phyloP scores from a whole-genome alignment of 331 rosid species.

The Quercus phellos region DNA sequence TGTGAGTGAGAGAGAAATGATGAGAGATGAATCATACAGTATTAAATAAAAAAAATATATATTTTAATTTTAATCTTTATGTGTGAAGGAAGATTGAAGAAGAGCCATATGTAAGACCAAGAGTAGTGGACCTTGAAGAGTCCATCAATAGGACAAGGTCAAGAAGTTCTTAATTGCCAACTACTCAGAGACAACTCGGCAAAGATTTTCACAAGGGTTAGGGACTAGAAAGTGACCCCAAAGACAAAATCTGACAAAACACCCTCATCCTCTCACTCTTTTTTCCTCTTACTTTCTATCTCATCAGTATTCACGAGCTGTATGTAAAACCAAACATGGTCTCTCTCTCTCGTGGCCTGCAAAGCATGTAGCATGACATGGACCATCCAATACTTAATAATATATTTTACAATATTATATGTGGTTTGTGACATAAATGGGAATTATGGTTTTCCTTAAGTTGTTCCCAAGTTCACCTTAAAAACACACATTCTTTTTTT shows the following conservation, averaged over 20 bases:
- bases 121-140: slow-evolving; percentile 25
- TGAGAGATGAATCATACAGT: not conserved
- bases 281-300: slow-evolving; percentile 28
- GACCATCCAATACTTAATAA: slow-evolving; percentile 31
- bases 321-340: slow-evolving; percentile 36
- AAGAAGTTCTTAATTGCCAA: slow-evolving; percentile 27
- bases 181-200: slow-evolving; percentile 49
- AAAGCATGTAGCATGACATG: slow-evolving; percentile 36
- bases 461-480: too few relatives aligned
- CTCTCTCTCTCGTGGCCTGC: slow-evolving; percentile 7
- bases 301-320: slow-evolving; percentile 63
- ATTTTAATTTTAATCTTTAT: slow-evolving; percentile 17
- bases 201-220: slow-evolving; percentile 40
- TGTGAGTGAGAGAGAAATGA: slow-evolving; percentile 18
- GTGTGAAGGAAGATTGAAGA: slow-evolving; percentile 18
- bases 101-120: not conserved
- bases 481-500: too few relatives aligned
- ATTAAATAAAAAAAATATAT: not conserved
- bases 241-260: slow-evolving; percentile 47
- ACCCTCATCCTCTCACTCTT: slow-evolving; percentile 22
- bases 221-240: slow-evolving; percentile 4
- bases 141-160: slow-evolving; percentile 35
- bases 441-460: slow-evolving; percentile 13
- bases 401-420: slow-evolving; percentile 14
- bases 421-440: slow-evolving; percentile 25